Evolutionary conservation across 148 eudicot species (phyloP).

Genomic region (Heliamphora exappendiculata): DNA sequence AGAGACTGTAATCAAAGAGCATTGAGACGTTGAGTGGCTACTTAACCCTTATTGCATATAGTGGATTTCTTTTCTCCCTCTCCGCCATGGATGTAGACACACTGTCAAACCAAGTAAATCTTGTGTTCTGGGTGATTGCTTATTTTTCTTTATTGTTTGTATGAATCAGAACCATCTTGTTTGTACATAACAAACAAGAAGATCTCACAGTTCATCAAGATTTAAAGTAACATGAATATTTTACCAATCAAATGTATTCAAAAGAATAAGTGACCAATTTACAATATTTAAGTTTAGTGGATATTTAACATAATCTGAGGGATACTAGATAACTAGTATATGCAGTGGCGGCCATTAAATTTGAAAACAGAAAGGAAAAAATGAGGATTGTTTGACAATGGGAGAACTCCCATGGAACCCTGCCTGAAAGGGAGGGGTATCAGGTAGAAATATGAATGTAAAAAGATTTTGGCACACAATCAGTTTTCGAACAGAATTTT

Average conservation of each 20-base stretch:
- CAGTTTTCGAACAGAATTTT: no score
- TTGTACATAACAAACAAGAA: no score
- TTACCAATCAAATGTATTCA: not conserved
- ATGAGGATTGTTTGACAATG: not conserved
- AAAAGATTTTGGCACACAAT: not conserved
- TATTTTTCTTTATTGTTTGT: no score
- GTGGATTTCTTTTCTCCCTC: no score
- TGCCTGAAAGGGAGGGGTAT: no score
- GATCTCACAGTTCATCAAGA: not conserved
- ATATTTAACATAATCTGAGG: not conserved
- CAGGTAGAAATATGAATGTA: not conserved
- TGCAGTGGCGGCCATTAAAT: not conserved
- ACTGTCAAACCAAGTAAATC: no score
- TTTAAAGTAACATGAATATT: not conserved
- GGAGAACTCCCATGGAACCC: not conserved
- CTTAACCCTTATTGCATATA: no score
- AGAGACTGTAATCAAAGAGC: no score
- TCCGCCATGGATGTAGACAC: no score
- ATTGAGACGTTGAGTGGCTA: no score
- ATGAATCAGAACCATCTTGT: no score
- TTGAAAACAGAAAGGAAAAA: not conserved
- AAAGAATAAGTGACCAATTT: not conserved
- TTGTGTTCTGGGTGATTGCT: no score
- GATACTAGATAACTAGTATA: not conserved
- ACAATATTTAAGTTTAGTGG: not conserved